These are phyloP conservation scores for Hylodesmum podocarpum DNA, from an alignment of 306 rosid species.

Conservation along the genomic window DNA sequence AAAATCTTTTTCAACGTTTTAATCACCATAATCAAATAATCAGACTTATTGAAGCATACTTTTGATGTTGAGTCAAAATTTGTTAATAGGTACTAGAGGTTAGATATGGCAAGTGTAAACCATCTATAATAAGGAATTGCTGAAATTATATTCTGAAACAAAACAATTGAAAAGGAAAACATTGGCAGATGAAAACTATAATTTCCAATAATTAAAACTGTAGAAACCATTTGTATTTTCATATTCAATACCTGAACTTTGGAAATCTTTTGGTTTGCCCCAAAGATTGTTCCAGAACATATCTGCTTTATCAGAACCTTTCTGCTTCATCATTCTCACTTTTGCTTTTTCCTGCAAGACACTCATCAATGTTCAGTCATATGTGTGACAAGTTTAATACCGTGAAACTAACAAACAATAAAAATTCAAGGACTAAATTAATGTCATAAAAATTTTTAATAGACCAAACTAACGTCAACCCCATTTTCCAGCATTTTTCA, in stretches of 20 bases:
- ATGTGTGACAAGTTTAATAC: background rate
- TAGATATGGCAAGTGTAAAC: background rate
- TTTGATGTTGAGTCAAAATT: background rate
- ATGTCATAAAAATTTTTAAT: background rate
- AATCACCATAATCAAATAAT: background rate
- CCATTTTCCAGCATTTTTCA: background rate
- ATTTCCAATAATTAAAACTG: background rate
- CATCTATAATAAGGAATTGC: background rate
- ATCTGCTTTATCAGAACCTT: slow-evolving; percentile 44
- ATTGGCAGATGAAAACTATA: background rate
- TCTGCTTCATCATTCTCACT: slow-evolving; percentile 72
- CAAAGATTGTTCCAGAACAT: slow-evolving; percentile 82
- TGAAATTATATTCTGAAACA: background rate
- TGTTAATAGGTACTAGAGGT: background rate
- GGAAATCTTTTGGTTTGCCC: slow-evolving; percentile 59
- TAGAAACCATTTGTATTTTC: background rate
- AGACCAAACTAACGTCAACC: background rate
- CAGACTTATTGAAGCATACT: background rate
- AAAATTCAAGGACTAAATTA: background rate
- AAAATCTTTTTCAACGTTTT: background rate
- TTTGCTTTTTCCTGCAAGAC: slow-evolving; percentile 69
- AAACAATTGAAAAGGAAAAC: background rate
- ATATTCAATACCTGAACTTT: slow-evolving; percentile 56
- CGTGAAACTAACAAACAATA: slow-evolving; percentile 12
- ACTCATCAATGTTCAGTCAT: slow-evolving; percentile 6